Percentiles rank a stretch among this genome's conserved stretches.
These are phyloP conservation scores for Vachellia pachyceras DNA, from an alignment of 306 rosid species.

Conservation along the genomic window DNA sequence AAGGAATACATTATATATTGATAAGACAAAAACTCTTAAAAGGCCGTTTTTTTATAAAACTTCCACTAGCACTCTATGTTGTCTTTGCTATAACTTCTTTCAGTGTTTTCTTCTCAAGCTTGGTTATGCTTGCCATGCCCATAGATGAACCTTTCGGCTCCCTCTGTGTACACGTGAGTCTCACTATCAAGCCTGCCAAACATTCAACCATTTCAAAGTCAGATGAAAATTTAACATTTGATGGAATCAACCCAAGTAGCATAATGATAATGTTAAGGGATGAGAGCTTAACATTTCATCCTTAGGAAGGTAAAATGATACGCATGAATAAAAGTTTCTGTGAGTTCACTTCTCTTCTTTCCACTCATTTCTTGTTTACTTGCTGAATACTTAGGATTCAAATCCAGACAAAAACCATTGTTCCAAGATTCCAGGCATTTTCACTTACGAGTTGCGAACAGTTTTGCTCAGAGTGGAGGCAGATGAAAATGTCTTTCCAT, in stretches of 20 bases:
- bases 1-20: conserved; percentile 14
- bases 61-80: conserved; percentile 33
- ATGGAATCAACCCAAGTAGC: not conserved
- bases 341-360: not conserved
- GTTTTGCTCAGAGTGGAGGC: conserved; percentile 79
- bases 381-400: not conserved
- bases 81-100: conserved; percentile 35
- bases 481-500: conserved; percentile 73
- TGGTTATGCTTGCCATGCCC: conserved; percentile 62
- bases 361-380: not conserved
- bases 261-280: not conserved
- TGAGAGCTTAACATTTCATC: not conserved
- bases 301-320: no score
- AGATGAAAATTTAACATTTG: not conserved
- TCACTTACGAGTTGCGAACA: conserved; percentile 68
- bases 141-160: conserved; percentile 76
- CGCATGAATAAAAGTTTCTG: no score
- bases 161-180: conserved; percentile 81
- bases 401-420: not conserved
- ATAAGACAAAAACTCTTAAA: conserved; percentile 33
- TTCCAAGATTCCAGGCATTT: not conserved
- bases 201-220: not conserved
- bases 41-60: not conserved
- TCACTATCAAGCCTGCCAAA: conserved; percentile 65
- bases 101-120: conserved; percentile 38